Percentiles rank a stretch among this genome's conserved stretches.
Conservation (phyloP, 108 stramenopile species). For the Cyclotella choctawhatcheeana region DNA sequence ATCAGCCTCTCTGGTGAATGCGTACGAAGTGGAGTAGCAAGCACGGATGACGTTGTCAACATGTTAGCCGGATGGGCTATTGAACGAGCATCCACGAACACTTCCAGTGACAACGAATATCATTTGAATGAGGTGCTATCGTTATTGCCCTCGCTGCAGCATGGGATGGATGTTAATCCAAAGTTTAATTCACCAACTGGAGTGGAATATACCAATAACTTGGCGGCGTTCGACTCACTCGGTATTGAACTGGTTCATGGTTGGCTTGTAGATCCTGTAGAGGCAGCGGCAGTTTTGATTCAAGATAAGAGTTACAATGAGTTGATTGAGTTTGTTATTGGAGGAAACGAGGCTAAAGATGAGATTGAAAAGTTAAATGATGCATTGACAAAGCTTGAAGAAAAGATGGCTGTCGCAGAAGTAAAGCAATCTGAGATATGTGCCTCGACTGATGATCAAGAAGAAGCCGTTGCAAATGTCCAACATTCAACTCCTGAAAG, state of each 20-base stretch:
- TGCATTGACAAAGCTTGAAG: background rate
- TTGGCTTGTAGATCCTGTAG: constrained; percentile 91
- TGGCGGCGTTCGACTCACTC: constrained; percentile 91
- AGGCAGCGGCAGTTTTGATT: constrained; percentile 54
- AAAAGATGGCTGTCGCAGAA: background rate
- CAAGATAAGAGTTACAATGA: constrained; percentile 90
- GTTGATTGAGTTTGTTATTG: constrained; percentile 86
- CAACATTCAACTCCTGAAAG: too few relatives aligned
- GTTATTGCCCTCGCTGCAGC: constrained; percentile 86
- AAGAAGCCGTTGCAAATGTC: too few relatives aligned
- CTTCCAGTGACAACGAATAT: constrained; percentile 44
- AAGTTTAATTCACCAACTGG: constrained; percentile 78
- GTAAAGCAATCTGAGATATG: too few relatives aligned
- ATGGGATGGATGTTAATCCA: constrained; percentile 98
- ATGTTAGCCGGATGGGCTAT: constrained; percentile 73
- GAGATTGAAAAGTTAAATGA: constrained; percentile 32
- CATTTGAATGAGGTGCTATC: constrained; percentile 82
- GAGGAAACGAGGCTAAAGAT: constrained; percentile 64
- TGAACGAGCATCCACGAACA: background rate
- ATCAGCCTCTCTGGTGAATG: constrained; percentile 70
- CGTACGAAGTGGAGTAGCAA: constrained; percentile 59
- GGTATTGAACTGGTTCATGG: constrained; percentile 95
- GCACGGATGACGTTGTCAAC: constrained; percentile 79
- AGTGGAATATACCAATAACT: constrained; percentile 90
- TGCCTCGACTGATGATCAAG: too few relatives aligned